Evolutionary conservation across 2,329 filamentous ascomycete genomes (phyloP).

Genomic region (Hymenoscyphus fraxineus): DNA sequence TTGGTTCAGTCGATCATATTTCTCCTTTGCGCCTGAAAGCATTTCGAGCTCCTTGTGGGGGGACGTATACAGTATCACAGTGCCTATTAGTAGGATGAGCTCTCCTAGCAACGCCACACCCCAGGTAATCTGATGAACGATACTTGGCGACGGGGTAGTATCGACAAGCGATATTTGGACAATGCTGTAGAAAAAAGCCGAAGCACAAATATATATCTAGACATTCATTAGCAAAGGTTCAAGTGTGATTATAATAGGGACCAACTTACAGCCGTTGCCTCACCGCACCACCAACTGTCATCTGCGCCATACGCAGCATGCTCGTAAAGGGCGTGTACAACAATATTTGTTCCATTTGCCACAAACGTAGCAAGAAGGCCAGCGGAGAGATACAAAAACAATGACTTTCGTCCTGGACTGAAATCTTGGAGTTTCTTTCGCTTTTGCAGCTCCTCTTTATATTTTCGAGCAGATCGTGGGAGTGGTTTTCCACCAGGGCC

Average conservation of each 20-base stretch:
- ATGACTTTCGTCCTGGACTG: constrained; percentile 61
- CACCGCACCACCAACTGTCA: constrained; percentile 77
- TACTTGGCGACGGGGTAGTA: constrained; percentile 73
- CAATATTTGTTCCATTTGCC: constrained; percentile 68
- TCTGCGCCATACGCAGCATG: constrained; percentile 39
- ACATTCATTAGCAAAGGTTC: constrained; percentile 20
- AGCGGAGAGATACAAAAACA: constrained; percentile 73
- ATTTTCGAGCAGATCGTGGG: constrained; percentile 44
- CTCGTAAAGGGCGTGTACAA: constrained; percentile 67
- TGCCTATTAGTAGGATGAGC: constrained; percentile 64
- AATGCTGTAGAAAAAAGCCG: constrained; percentile 83
- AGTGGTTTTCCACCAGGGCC: constrained; percentile 90
- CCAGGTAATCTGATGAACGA: constrained; percentile 80
- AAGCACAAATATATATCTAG: constrained; percentile 80
- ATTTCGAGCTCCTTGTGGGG: constrained; percentile 57
- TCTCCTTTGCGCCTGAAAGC: constrained; percentile 39
- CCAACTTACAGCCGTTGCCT: constrained; percentile 66
- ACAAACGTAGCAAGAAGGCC: constrained; percentile 72
- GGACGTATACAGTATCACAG: constrained; percentile 63
- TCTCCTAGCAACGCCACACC: constrained; percentile 68
- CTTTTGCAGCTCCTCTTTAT: constrained; percentile 43
- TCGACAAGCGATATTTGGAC: constrained; percentile 84
- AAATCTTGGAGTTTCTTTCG: constrained; percentile 48
- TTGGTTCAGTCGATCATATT: constrained; percentile 37
- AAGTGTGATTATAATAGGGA: constrained; percentile 4